phyloP scores from a whole-genome alignment of 805 yeast species.

The Candida vartiovaarae region DNA sequence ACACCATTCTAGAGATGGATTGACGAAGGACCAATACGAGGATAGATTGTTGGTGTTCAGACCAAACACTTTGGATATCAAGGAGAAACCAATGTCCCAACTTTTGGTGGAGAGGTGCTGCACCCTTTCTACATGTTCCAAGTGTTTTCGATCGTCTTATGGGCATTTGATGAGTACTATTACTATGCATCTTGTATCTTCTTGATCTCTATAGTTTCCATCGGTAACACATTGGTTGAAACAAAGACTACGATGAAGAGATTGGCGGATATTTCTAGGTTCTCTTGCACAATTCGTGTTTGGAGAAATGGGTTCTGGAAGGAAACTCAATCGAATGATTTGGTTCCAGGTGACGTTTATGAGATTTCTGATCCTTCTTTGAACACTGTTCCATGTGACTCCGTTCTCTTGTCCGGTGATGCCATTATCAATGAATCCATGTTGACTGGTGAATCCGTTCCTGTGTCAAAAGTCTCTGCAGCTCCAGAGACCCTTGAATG shows the following conservation, averaged over 20 bases:
- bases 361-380: conserved; percentile 87
- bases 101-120: conserved; percentile 75
- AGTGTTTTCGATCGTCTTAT: conserved; percentile 80
- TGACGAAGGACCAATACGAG: conserved; percentile 59
- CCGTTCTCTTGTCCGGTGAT: conserved; percentile 81
- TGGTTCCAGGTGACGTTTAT: conserved; percentile 94
- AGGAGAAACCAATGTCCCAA: conserved; percentile 58
- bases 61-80: conserved; percentile 63
- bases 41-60: conserved; percentile 75
- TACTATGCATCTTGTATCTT: conserved; percentile 93
- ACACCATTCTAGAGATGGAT: conserved; percentile 53
- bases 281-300: conserved; percentile 78
- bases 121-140: conserved; percentile 97
- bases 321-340: conserved; percentile 61
- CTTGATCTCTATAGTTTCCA: conserved; percentile 74
- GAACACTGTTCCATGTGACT: conserved; percentile 77
- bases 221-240: conserved; percentile 76
- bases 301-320: conserved; percentile 94
- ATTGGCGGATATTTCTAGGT: conserved; percentile 64
- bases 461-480: conserved; percentile 78
- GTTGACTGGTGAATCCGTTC: conserved; percentile 98
- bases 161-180: conserved; percentile 90
- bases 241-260: conserved; percentile 70
- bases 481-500: conserved; percentile 50
- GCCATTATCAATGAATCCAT: conserved; percentile 96